phyloP scores from a whole-genome alignment of 441 rosid genomes.

The Pelargonium citronellum region DNA sequence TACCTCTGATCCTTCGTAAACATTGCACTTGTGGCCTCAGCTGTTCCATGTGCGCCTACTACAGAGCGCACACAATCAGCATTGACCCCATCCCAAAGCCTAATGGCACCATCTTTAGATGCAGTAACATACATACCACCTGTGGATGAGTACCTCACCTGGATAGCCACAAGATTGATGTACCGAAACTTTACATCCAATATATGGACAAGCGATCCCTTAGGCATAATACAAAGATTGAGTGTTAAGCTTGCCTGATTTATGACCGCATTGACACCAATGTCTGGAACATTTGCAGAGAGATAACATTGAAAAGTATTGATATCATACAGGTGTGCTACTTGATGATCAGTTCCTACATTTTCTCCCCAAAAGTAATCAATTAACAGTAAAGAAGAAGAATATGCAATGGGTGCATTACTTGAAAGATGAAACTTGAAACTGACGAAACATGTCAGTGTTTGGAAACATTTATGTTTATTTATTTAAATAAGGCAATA shows the following conservation, averaged over 20 bases:
- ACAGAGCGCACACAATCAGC: conserved; percentile 62
- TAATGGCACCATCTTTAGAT: conserved; percentile 72
- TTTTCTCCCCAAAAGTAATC: conserved; percentile 22
- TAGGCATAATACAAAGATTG: conserved; percentile 8
- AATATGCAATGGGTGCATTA: too few relatives aligned
- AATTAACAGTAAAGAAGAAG: conserved; percentile 4
- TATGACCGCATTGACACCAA: conserved; percentile 59
- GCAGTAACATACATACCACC: conserved; percentile 80
- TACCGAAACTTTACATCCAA: conserved; percentile 7
- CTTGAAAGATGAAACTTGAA: too few relatives aligned
- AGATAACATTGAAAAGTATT: conserved; percentile 73
- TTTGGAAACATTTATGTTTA: too few relatives aligned
- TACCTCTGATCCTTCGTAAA: conserved; percentile 86
- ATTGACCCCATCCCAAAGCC: conserved; percentile 70
- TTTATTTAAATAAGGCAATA: too few relatives aligned
- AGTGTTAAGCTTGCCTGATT: conserved; percentile 51
- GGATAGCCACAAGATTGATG: conserved; percentile 21
- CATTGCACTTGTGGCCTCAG: conserved; percentile 64
- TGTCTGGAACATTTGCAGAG: conserved; percentile 54
- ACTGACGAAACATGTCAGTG: too few relatives aligned
- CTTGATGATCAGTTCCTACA: conserved; percentile 76
- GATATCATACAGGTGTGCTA: conserved; percentile 78
- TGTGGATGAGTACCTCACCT: conserved; percentile 80
- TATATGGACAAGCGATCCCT: conserved; percentile 2
- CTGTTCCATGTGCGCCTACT: conserved; percentile 59